phyloP scores from a whole-genome alignment of 805 yeast genomes.

The Myxozyma geophila region DNA sequence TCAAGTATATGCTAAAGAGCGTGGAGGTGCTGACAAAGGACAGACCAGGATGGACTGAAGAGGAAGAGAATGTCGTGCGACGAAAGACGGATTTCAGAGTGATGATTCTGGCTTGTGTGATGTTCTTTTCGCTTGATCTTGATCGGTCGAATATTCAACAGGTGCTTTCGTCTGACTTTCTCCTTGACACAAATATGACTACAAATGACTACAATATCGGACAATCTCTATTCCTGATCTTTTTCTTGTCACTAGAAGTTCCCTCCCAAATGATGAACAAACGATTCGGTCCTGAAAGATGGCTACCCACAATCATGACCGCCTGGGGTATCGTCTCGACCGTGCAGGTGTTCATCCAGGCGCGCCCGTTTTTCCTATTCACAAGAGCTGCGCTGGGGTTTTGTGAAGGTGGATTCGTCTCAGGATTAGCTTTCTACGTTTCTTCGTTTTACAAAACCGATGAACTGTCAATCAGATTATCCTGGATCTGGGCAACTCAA shows the following conservation, averaged over 20 bases:
- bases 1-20: not conserved
- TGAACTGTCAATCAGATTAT: slow-evolving; percentile 63
- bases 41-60: slow-evolving; percentile 52
- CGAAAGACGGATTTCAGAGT: slow-evolving; percentile 61
- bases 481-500: slow-evolving; percentile 63
- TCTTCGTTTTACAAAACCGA: slow-evolving; percentile 65
- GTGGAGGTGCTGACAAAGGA: not conserved
- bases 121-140: slow-evolving; percentile 61
- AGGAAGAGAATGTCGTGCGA: slow-evolving; percentile 55
- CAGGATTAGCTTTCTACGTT: slow-evolving; percentile 66
- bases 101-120: slow-evolving; percentile 57
- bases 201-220: slow-evolving; percentile 64
- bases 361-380: slow-evolving; percentile 48
- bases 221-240: slow-evolving; percentile 59
- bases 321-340: slow-evolving; percentile 64
- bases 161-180: slow-evolving; percentile 59
- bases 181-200: slow-evolving; percentile 55
- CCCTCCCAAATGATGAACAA: slow-evolving; percentile 56
- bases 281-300: slow-evolving; percentile 62
- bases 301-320: slow-evolving; percentile 58
- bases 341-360: slow-evolving; percentile 53
- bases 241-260: slow-evolving; percentile 48
- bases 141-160: slow-evolving; percentile 61
- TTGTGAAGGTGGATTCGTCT: slow-evolving; percentile 71
- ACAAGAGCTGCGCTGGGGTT: slow-evolving; percentile 60